Conservation (phyloP, 116 monocot species). For the Phalaenopsis hybrid region DNA sequence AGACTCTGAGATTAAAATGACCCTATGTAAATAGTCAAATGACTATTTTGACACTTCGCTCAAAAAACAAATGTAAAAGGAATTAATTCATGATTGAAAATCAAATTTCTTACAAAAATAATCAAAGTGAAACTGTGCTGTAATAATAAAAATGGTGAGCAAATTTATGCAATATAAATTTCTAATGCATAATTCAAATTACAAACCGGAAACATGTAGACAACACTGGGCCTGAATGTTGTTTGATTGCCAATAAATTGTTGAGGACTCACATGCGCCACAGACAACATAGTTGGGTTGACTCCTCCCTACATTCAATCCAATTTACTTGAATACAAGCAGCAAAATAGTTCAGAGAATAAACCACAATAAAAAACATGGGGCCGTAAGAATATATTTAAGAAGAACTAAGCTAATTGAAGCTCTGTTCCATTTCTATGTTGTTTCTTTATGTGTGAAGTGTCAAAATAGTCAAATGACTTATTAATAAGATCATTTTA, state of each 20-base stretch:
- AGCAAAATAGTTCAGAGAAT: neutral
- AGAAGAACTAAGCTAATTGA: neutral
- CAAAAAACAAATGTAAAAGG: no score
- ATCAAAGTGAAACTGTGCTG: neutral
- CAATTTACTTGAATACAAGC: neutral
- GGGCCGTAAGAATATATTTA: neutral
- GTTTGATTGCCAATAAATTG: conserved; percentile 31
- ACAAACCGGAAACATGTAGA: conserved; percentile 67
- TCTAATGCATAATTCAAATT: neutral
- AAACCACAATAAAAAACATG: neutral
- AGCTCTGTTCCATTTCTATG: neutral
- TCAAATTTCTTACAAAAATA: neutral
- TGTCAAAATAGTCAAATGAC: no score
- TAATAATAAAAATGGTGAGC: neutral
- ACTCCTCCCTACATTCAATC: conserved; percentile 31
- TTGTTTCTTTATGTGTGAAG: neutral
- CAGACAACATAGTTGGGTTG: conserved; percentile 16
- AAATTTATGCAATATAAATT: neutral
- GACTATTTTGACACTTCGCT: no score
- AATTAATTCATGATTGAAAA: no score
- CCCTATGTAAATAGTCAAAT: no score
- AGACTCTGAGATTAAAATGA: no score
- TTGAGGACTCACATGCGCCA: conserved; percentile 21
- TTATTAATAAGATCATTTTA: no score
- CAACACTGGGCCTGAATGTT: conserved; percentile 31